Evolutionary conservation across 2,329 filamentous ascomycete genomes (phyloP).

Genomic region (Pyricularia pennisetigena): DNA sequence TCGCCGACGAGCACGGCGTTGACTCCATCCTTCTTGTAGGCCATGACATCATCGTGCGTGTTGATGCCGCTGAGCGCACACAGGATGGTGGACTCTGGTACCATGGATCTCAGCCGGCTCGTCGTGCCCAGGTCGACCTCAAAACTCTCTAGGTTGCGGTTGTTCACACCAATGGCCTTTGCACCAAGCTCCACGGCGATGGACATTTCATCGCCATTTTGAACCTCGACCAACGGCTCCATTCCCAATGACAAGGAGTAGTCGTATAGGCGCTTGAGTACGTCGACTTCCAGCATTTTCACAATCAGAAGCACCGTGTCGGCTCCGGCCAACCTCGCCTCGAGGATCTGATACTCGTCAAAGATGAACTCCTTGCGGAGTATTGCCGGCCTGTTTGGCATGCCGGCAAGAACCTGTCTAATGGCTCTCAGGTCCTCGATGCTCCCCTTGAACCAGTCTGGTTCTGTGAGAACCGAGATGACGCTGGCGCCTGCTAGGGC

Average conservation of each 20-base stretch:
- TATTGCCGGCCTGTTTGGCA: conserved; percentile 87
- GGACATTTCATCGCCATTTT: conserved; percentile 87
- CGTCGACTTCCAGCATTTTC: conserved; percentile 80
- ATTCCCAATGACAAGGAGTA: conserved; percentile 89
- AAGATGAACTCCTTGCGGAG: conserved; percentile 96
- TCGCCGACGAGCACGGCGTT: conserved; percentile 92
- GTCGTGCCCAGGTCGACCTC: conserved; percentile 94
- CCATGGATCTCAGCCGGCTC: conserved; percentile 76
- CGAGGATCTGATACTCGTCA: conserved; percentile 95
- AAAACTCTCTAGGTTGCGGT: conserved; percentile 91
- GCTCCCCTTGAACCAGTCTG: conserved; percentile 98
- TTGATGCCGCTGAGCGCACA: conserved; percentile 94
- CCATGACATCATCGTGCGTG: conserved; percentile 74
- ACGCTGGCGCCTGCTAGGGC: conserved; percentile 90
- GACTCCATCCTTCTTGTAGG: conserved; percentile 82
- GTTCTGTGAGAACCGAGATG: conserved; percentile 96
- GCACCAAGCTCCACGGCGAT: conserved; percentile 72
- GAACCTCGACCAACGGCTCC: conserved; percentile 96
- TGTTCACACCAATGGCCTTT: conserved; percentile 94
- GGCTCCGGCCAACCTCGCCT: conserved; percentile 75
- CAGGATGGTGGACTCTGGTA: conserved; percentile 76
- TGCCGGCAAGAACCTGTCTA: conserved; percentile 76
- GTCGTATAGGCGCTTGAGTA: conserved; percentile 69
- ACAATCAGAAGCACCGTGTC: conserved; percentile 91
- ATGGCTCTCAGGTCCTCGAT: conserved; percentile 88